These are phyloP conservation scores for Thyridium curvatum DNA, from an alignment of 2,329 filamentous ascomycete species.

Conservation along the genomic window DNA sequence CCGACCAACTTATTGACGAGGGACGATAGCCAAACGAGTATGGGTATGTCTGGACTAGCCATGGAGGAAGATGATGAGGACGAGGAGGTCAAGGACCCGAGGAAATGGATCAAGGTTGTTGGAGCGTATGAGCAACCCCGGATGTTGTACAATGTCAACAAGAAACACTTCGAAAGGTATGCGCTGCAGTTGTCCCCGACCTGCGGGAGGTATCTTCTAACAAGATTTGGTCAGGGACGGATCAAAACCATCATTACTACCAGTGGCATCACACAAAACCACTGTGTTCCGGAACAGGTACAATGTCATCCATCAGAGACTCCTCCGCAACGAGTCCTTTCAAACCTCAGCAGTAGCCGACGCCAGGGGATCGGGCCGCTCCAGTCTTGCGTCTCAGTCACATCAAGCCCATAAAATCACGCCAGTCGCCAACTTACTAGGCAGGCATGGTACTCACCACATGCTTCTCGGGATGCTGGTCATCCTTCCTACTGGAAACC, in stretches of 20 bases:
- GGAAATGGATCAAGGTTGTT: slow-evolving; percentile 79
- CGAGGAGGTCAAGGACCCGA: slow-evolving; percentile 58
- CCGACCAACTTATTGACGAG: slow-evolving; percentile 34
- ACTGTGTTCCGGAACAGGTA: slow-evolving; percentile 83
- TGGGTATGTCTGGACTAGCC: slow-evolving; percentile 49
- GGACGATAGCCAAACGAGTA: slow-evolving; percentile 61
- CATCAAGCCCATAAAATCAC: slow-evolving; percentile 81
- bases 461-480: slow-evolving; percentile 80
- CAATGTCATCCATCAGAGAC: slow-evolving; percentile 84
- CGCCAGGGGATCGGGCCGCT: slow-evolving; percentile 47
- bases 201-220: slow-evolving; percentile 4
- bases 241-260: slow-evolving; percentile 64
- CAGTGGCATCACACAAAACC: slow-evolving; percentile 75
- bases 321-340: slow-evolving; percentile 89
- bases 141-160: slow-evolving; percentile 66
- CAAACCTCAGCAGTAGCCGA: slow-evolving; percentile 72
- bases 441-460: slow-evolving; percentile 77
- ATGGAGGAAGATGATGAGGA: slow-evolving; percentile 50
- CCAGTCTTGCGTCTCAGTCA: slow-evolving; percentile 42
- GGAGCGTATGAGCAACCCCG: slow-evolving; percentile 82
- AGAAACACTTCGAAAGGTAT: slow-evolving; percentile 85
- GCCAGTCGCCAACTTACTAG: slow-evolving; percentile 68
- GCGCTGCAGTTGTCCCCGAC: slow-evolving; percentile 5
- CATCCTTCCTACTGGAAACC: slow-evolving; percentile 70
- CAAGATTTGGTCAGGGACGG: slow-evolving; percentile 38